These are phyloP conservation scores for Iberis pinnata DNA, from an alignment of 345 rosid genomes.

Conservation along the genomic window DNA sequence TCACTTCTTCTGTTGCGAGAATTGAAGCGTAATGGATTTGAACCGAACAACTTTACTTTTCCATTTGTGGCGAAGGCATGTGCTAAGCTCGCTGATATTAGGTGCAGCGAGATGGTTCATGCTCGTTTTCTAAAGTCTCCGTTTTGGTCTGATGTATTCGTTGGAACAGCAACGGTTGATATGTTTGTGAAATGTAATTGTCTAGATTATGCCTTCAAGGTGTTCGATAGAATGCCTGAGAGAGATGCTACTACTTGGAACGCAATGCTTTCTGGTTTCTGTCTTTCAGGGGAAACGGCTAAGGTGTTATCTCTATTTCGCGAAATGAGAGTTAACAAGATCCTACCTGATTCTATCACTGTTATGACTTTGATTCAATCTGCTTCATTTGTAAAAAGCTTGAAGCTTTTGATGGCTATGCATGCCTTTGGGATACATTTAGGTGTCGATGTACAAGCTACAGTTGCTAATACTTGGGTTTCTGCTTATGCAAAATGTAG, in stretches of 20 bases:
- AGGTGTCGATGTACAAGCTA: conserved; percentile 44
- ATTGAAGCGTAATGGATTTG: conserved; percentile 37
- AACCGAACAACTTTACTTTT: conserved; percentile 52
- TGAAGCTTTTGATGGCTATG: conserved; percentile 33
- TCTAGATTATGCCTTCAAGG: conserved; percentile 29
- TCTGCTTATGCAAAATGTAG: conserved; percentile 52
- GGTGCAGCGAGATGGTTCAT: conserved; percentile 34
- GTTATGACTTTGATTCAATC: conserved; percentile 40
- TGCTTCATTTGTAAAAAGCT: conserved; percentile 7
- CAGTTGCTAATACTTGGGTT: conserved; percentile 55
- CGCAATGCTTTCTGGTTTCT: conserved; percentile 50
- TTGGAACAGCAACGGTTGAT: conserved; percentile 44
- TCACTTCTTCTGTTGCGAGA: conserved; percentile 42
- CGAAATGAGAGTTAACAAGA: conserved; percentile 41
- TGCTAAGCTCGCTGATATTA: conserved; percentile 35
- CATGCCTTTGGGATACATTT: conserved; percentile 47
- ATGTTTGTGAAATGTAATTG: conserved; percentile 40
- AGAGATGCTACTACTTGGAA: conserved; percentile 61
- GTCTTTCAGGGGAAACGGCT: conserved; percentile 30
- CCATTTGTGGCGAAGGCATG: conserved; percentile 60
- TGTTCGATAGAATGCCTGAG: conserved; percentile 48
- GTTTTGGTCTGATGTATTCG: conserved; percentile 36
- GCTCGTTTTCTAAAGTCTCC: conserved; percentile 43
- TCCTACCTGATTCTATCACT: conserved; percentile 50
- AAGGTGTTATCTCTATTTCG: conserved; percentile 26